phyloP scores from a whole-genome alignment of 441 rosid species.

The Populus tomentosa region DNA sequence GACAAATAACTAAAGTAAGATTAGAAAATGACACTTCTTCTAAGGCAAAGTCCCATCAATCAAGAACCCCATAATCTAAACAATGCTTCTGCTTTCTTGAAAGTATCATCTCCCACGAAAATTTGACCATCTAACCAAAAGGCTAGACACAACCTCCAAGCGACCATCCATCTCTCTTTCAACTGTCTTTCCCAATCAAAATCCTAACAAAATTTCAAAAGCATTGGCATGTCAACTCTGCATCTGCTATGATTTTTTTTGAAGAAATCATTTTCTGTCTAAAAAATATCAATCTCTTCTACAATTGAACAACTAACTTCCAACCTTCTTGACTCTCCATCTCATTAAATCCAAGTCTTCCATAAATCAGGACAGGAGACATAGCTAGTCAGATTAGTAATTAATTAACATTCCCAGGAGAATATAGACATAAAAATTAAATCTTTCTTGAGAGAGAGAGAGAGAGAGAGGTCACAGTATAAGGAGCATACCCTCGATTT shows the following conservation, averaged over 20 bases:
- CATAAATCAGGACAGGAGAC: not conserved
- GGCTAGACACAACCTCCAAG: no score
- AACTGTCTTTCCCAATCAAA: not conserved
- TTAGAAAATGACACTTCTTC: not conserved
- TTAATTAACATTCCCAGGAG: not conserved
- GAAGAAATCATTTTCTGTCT: not conserved
- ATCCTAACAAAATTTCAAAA: not conserved
- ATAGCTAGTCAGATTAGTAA: not conserved
- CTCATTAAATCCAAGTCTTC: not conserved
- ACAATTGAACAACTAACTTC: not conserved
- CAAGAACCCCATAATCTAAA: not conserved
- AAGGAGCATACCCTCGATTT: conserved; percentile 63
- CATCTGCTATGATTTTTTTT: not conserved
- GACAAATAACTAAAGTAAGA: not conserved
- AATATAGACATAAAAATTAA: not conserved
- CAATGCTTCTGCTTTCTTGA: not conserved
- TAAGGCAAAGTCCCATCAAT: not conserved
- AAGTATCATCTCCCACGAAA: not conserved
- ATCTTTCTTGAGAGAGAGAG: not conserved
- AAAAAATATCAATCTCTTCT: no score
- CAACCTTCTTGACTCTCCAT: not conserved
- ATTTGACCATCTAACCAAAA: not conserved
- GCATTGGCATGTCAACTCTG: not conserved
- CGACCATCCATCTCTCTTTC: no score
- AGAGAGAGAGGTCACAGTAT: not conserved